These are phyloP conservation scores for Trichoderma sp. DNA, from an alignment of 2,329 filamentous ascomycete genomes.

Conservation along the genomic window DNA sequence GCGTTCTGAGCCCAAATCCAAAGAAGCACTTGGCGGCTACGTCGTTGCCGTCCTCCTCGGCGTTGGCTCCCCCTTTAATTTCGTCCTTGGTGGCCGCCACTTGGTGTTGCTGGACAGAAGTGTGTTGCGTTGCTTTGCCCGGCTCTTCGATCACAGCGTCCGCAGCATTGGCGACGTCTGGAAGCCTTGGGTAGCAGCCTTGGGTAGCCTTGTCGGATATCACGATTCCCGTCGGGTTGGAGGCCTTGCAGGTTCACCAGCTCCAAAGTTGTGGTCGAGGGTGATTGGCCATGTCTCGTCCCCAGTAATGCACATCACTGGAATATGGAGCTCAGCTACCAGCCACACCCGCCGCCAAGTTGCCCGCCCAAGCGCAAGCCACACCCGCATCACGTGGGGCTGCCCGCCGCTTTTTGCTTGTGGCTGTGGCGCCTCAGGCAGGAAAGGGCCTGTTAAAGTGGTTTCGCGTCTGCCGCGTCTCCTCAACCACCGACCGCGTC, in stretches of 20 bases:
- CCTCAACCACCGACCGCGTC: slow-evolving; percentile 35
- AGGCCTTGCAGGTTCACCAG: slow-evolving; percentile 3
- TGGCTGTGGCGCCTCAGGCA: slow-evolving; percentile 35
- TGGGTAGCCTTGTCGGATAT: not conserved
- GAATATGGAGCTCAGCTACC: slow-evolving; percentile 11
- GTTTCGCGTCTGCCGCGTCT: slow-evolving; percentile 41
- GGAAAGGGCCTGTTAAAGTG: slow-evolving; percentile 33
- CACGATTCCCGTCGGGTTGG: not conserved
- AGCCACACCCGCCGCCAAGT: slow-evolving; percentile 19
- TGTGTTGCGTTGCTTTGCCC: slow-evolving; percentile 2
- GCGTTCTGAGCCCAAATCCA: not conserved
- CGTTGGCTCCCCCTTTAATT: not conserved
- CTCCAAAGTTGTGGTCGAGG: slow-evolving; percentile 10
- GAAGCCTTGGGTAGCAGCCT: not conserved
- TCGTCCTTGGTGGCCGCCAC: not conserved
- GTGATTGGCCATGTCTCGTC: slow-evolving; percentile 19
- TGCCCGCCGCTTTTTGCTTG: not conserved
- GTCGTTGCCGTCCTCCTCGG: slow-evolving; percentile 8
- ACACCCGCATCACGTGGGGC: slow-evolving; percentile 33
- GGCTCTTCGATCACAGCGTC: slow-evolving; percentile 9
- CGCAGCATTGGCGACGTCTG: slow-evolving; percentile 17
- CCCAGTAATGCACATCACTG: not conserved
- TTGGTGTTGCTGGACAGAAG: not conserved
- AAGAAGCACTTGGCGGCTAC: not conserved
- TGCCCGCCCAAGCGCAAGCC: slow-evolving; percentile 23